Evolutionary conservation across 768 basidiomycete species (phyloP).

Genomic region (Podaxis rugospora): DNA sequence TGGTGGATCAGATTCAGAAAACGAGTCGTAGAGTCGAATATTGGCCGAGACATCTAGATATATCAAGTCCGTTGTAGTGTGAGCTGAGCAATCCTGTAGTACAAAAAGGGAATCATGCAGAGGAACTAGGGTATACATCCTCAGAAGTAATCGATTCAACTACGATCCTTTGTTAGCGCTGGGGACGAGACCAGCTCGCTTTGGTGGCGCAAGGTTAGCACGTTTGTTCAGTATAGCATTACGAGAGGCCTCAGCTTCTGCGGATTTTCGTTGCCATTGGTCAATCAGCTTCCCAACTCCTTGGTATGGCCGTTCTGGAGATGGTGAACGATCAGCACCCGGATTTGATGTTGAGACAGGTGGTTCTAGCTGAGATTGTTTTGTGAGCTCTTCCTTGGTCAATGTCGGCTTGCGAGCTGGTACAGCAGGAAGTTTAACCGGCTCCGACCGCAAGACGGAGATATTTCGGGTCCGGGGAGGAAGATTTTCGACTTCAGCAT

Average conservation of each 20-base stretch:
- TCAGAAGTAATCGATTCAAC: not conserved
- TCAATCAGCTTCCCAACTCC: conserved; percentile 84
- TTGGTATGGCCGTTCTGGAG: conserved; percentile 75
- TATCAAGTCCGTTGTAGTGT: not conserved
- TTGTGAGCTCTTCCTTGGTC: conserved; percentile 13
- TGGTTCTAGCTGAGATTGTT: conserved; percentile 18
- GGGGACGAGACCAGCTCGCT: conserved; percentile 33
- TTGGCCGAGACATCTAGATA: not conserved
- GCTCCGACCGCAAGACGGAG: conserved; percentile 3
- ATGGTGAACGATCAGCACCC: conserved; percentile 44
- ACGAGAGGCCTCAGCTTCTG: conserved; percentile 44
- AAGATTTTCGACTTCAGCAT: conserved; percentile 16
- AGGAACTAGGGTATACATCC: not conserved
- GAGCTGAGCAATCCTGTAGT: conserved; percentile 5
- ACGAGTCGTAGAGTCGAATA: not conserved
- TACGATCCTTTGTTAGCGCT: conserved; percentile 17
- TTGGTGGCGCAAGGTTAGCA: conserved; percentile 28
- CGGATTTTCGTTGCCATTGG: conserved; percentile 82
- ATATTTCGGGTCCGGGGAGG: conserved; percentile 19
- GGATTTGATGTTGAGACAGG: conserved; percentile 10
- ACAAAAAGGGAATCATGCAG: conserved; percentile 12
- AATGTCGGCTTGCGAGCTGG: conserved; percentile 9
- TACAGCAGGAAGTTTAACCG: conserved; percentile 11
- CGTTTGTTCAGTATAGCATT: conserved; percentile 28
- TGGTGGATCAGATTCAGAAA: not conserved